phyloP scores from a whole-genome alignment of 805 yeast species.

The Wickerhamiella sorbophila region DNA sequence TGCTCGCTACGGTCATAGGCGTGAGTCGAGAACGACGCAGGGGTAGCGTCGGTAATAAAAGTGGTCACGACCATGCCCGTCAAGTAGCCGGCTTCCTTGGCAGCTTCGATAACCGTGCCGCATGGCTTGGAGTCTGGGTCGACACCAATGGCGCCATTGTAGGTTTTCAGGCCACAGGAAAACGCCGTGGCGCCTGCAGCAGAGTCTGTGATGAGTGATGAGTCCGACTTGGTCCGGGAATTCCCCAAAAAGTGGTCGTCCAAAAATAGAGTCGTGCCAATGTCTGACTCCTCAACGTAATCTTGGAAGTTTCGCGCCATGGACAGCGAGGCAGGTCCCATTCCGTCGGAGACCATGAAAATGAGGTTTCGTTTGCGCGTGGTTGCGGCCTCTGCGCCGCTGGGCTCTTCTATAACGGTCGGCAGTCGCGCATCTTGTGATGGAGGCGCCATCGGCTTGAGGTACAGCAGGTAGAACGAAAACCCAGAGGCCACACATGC shows the following conservation, averaged over 20 bases:
- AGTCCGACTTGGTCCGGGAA: slow-evolving; percentile 68
- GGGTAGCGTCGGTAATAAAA: slow-evolving; percentile 87
- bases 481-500: no score
- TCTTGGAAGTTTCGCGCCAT: slow-evolving; percentile 67
- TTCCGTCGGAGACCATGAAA: slow-evolving; percentile 88
- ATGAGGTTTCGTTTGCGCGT: slow-evolving; percentile 52
- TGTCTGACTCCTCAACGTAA: slow-evolving; percentile 36
- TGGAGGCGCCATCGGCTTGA: no score
- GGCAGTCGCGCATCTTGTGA: no score
- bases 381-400: background rate
- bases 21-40: slow-evolving; percentile 79
- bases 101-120: slow-evolving; percentile 79
- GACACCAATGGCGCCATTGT: slow-evolving; percentile 89
- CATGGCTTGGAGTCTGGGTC: slow-evolving; percentile 54
- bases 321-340: slow-evolving; percentile 81
- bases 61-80: slow-evolving; percentile 93
- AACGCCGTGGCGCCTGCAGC: slow-evolving; percentile 98
- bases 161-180: slow-evolving; percentile 67
- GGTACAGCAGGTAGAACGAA: no score
- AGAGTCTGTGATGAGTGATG: slow-evolving; percentile 75
- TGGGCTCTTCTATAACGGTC: no score
- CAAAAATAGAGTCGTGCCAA: slow-evolving; percentile 42
- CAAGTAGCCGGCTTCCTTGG: slow-evolving; percentile 61
- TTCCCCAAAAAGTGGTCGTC: slow-evolving; percentile 68
- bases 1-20: slow-evolving; percentile 64